Evolutionary conservation across 306 rosid species (phyloP).

Genomic region (Vachellia collinsii): DNA sequence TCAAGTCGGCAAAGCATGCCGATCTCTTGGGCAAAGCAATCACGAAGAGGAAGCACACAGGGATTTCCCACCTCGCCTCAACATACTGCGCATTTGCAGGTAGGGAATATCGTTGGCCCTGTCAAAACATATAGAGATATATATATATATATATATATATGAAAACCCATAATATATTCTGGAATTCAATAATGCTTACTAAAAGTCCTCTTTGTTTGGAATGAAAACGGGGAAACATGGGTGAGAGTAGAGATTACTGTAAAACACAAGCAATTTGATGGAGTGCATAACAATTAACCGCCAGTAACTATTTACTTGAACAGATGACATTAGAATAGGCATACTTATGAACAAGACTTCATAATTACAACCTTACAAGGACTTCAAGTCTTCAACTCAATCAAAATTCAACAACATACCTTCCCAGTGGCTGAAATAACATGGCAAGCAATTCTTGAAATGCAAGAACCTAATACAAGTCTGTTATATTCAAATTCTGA

Average conservation of each 20-base stretch:
- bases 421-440: slow-evolving; percentile 87
- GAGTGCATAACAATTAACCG: background rate
- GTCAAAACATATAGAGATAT: slow-evolving; percentile 32
- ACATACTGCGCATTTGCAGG: slow-evolving; percentile 95
- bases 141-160: background rate
- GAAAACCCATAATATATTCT: background rate
- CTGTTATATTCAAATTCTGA: no score
- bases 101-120: slow-evolving; percentile 94
- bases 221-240: slow-evolving; percentile 17
- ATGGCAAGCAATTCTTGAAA: slow-evolving; percentile 83
- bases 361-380: background rate
- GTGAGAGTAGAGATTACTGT: slow-evolving; percentile 11
- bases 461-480: no score
- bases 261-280: slow-evolving; percentile 9
- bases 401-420: slow-evolving; percentile 51
- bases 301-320: background rate
- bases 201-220: slow-evolving; percentile 1
- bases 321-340: slow-evolving; percentile 7
- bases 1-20: slow-evolving; percentile 76
- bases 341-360: background rate
- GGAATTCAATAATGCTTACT: background rate
- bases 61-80: slow-evolving; percentile 85
- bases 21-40: slow-evolving; percentile 82
- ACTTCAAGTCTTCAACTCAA: slow-evolving; percentile 13
- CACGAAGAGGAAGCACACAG: slow-evolving; percentile 88